Base-by-base conservation (phyloP, 345 rosid species). In the Sonneratia alba region DNA sequence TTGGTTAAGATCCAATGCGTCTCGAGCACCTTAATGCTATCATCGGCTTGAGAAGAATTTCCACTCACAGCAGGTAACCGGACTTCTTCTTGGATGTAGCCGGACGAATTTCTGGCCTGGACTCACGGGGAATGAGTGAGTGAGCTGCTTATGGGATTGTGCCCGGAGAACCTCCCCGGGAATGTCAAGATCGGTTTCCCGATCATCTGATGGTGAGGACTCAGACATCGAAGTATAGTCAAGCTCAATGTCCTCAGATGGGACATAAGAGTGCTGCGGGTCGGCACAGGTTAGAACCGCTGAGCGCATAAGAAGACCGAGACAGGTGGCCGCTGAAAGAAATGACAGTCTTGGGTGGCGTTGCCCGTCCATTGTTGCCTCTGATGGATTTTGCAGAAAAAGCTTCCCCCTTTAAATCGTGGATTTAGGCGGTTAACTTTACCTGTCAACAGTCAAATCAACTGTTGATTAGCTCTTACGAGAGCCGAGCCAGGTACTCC, bases 91-190 rank as follows among this genome's bases (percentile, higher is more conserved):
- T 7, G 68, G 16, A 71, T 66, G 42, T 78, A 81, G 79, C 9
- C 77, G 77, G 40, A 77, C 53, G 70, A 80, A 72, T 49, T 77
- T 77, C 1, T 70, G 72, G 32, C 77, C 77, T n/a, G 83, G 68
- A 48, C 70, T 66, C 10, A 75, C 68, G 10, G 71, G 43, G 62
- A 80, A 75, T 13, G 38, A 71, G 73, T 80, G 71, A 72, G 61
- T 81, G 32, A 75, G 59, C 51, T 70, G 12, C 3, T 70, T 59
- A 6, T 15, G 45, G 65, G 67, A 59, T 37, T 37, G 36, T 10
- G 42, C 65, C 2, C 36, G 55, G 67, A 13, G 18, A 6, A 51
- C 67, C 59, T 43, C 24, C 15, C 18, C 0, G 42, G 36, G 21
- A 16, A 59, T 7, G 53, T 16, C 40, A 59, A 70, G 72, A 53